Evolutionary conservation across 192 early-diverging fungal genomes (phyloP).

Genomic region (Rhizophagus clarus): DNA sequence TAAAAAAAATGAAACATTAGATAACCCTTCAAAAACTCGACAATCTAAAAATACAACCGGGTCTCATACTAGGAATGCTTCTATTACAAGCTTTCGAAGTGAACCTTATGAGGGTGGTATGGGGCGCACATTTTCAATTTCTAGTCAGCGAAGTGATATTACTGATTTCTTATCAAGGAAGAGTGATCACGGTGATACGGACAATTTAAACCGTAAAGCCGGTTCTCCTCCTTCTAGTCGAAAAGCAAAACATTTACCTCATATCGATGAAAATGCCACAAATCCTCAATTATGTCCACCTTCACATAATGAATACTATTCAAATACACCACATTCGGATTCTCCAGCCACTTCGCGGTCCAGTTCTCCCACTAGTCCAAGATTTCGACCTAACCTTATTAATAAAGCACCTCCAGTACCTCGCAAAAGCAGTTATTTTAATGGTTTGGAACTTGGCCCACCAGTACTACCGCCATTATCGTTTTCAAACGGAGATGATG

Average conservation of each 20-base stretch:
- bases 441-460: background rate
- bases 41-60: slow-evolving; percentile 1
- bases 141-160: slow-evolving; percentile 19
- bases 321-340: background rate
- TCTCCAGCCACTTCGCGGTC: background rate
- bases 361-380: slow-evolving; percentile 22
- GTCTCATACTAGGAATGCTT: slow-evolving; percentile 19
- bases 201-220: background rate
- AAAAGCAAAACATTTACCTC: slow-evolving; percentile 8
- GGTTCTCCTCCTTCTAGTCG: background rate
- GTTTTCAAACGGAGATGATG: slow-evolving; percentile 5
- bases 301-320: background rate
- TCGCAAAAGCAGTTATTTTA: background rate
- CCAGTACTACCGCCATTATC: slow-evolving; percentile 25
- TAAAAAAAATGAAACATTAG: slow-evolving; percentile 22
- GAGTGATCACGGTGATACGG: background rate
- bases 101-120: slow-evolving; percentile 11
- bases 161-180: slow-evolving; percentile 6
- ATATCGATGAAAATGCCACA: slow-evolving; percentile 10
- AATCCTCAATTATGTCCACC: background rate
- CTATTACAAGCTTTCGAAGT: slow-evolving; percentile 22
- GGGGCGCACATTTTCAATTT: slow-evolving; percentile 21
- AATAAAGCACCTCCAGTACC: background rate
- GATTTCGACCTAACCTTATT: background rate
- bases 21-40: slow-evolving; percentile 4